Evolutionary conservation across 306 rosid species (phyloP), one percentile per base, ranked within the genome.

Genomic region (Prunus salicina): DNA sequence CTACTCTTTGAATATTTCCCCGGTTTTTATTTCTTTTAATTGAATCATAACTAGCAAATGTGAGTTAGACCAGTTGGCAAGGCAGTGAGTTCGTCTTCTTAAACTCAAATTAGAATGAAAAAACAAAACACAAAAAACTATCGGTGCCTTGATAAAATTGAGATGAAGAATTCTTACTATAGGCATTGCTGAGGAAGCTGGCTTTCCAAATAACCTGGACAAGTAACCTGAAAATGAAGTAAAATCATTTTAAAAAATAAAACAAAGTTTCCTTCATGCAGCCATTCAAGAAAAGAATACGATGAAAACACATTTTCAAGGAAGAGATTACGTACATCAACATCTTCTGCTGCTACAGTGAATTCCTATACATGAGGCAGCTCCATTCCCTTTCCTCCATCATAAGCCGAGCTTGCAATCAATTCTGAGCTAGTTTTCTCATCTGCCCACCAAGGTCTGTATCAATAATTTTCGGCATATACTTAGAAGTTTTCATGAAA

Each of bases 241-340:
- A 71, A 64, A 38, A 34, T 38, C n/a, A 19, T 24, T 64, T 64
- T 38, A 38, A 3, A 41, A 58, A 50, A 20, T 69, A 7, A 67
- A 77, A 67, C 78, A 63, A 80, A 71, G 70, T 64, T 78, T 78
- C 72, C 90, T 81, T 89, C 64, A 58, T 82, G 76, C 77, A 30
- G 76, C 72, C 62, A 41, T 32, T 46, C 71, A 92, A 92, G 89
- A 81, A 90, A 90, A 74, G 93, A 80, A 85, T 77, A 71, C 52
- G 71, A 75, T 22, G 65, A 71, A 81, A 67, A 52, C 57, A 52
- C 25, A 9, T 43, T 16, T 19, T 46, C 52, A 81, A 27, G 86
- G n/a, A 78, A 80, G 72, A 64, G 25, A 53, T 53, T 7, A 60
- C 41, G 27, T 34, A 13, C 18, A 18, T 15, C 45, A 55, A 43